These are phyloP conservation scores for Colletotrichum chrysophilum DNA, from an alignment of 2,329 filamentous ascomycete genomes.

Conservation along the genomic window DNA sequence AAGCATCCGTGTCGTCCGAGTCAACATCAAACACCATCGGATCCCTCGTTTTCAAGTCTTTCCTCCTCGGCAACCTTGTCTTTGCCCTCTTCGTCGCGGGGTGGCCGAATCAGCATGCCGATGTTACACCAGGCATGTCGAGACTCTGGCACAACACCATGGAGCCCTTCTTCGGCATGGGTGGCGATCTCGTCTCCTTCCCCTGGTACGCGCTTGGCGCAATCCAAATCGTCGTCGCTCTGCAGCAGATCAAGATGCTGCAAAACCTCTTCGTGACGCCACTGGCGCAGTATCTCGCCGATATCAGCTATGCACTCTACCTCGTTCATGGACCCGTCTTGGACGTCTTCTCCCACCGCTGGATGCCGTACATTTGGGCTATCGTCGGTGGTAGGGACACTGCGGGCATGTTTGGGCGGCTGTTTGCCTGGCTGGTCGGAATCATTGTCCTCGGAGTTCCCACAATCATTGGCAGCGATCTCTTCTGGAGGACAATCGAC, in stretches of 20 bases:
- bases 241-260: slow-evolving; percentile 33
- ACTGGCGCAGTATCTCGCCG: slow-evolving; percentile 59
- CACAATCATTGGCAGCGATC: slow-evolving; percentile 60
- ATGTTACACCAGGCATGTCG: slow-evolving; percentile 36
- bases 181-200: slow-evolving; percentile 34
- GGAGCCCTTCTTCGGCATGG: slow-evolving; percentile 34
- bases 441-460: slow-evolving; percentile 36
- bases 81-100: slow-evolving; percentile 40
- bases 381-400: slow-evolving; percentile 35
- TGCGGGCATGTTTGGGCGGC: slow-evolving; percentile 36
- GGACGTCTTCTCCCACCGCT: slow-evolving; percentile 35
- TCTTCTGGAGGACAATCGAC: slow-evolving; percentile 66
- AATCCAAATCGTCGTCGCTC: slow-evolving; percentile 29
- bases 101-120: slow-evolving; percentile 42
- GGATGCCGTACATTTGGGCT: slow-evolving; percentile 19
- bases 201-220: slow-evolving; percentile 44
- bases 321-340: slow-evolving; percentile 61
- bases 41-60: slow-evolving; percentile 25
- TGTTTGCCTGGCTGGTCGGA: slow-evolving; percentile 41
- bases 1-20: background rate
- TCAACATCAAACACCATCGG: background rate
- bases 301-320: slow-evolving; percentile 63
- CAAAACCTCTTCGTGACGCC: slow-evolving; percentile 48
- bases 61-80: slow-evolving; percentile 29
- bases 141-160: slow-evolving; percentile 36